Base-by-base conservation (phyloP, 2,329 filamentous ascomycete species). In the Didymella lethalis region DNA sequence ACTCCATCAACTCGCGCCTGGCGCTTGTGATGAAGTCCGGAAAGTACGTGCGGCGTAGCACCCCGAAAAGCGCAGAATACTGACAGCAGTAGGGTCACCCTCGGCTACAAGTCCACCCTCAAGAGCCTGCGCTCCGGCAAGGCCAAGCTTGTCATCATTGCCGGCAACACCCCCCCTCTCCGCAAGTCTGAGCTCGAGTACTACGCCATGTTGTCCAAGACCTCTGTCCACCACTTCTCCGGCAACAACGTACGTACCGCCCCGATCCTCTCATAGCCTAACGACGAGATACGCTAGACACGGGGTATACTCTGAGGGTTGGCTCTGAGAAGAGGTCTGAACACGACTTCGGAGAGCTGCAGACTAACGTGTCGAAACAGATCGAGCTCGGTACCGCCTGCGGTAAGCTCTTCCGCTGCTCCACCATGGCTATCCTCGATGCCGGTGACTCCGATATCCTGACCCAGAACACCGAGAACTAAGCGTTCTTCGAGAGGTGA, bases 361-460 rank as follows among this genome's bases (percentile, higher is more conserved):
- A 80, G 70, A 86, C 87, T 89, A 84, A 90, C 86, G 77, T 74
- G 66, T 78, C 62, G 72, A 64, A 66, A 81, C 81, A 98, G 93
- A 97, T 98, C 79, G 95, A 98, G 86, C 88, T 99, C 71, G 95
- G 95, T 78, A 98, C 93, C 79, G 93, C 93, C 74, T 97, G 93
- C 85, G 95, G 95, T 86, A 98, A 98, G 87, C 90, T 99, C 79
- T 99, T 96, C 90, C 88, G 93, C 75, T 96, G 92, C 89, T 94
- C 92, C 72, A 97, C 93, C 83, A 96, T 99, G 91, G 90, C 93
- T 75, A 90, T 98, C 79, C 85, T 98, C 71, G 95, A 99, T 83
- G 93, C 93, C 80, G 95, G 74, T 81, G 81, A 98, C 88, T 97
- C 92, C 73, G 95, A 99, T 83, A 99, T 99, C 82, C 88, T 99